Percentiles rank a stretch among this genome's conserved stretches.
Conservation (phyloP, 495 filamentous ascomycete species). For the Penicillium lagena region DNA sequence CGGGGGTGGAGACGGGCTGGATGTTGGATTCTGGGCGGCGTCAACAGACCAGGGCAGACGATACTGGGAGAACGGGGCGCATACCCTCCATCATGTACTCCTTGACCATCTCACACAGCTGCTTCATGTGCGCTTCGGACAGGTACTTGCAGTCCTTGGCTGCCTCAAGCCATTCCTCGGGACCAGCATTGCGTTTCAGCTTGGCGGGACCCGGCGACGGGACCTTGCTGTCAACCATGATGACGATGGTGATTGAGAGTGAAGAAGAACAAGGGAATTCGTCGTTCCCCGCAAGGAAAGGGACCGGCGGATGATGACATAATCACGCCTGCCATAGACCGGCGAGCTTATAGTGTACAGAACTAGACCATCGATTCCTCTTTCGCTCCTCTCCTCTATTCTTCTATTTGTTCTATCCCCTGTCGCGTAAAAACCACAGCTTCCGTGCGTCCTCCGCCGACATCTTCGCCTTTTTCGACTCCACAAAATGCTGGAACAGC, state of each 20-base stretch:
- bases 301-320: background rate
- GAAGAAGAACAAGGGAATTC: background rate
- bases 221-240: constrained; percentile 51
- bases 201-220: constrained; percentile 89
- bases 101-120: constrained; percentile 97
- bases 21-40: constrained; percentile 80
- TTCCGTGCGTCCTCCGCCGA: constrained; percentile 14
- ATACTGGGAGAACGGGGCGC: constrained; percentile 4
- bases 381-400: background rate
- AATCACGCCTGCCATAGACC: background rate
- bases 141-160: constrained; percentile 96
- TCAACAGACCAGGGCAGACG: no score
- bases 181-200: constrained; percentile 69
- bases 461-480: constrained; percentile 9
- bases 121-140: constrained; percentile 94
- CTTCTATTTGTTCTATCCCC: background rate
- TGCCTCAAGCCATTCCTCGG: constrained; percentile 94
- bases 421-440: constrained; percentile 13
- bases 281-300: background rate
- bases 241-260: constrained; percentile 8
- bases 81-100: constrained; percentile 95
- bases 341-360: no score
- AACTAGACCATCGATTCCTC: background rate
- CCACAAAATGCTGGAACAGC: constrained; percentile 12
- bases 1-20: constrained; percentile 91